phyloP scores from a whole-genome alignment of 2,329 filamentous ascomycete species.

The Pezicula neosporulosa region DNA sequence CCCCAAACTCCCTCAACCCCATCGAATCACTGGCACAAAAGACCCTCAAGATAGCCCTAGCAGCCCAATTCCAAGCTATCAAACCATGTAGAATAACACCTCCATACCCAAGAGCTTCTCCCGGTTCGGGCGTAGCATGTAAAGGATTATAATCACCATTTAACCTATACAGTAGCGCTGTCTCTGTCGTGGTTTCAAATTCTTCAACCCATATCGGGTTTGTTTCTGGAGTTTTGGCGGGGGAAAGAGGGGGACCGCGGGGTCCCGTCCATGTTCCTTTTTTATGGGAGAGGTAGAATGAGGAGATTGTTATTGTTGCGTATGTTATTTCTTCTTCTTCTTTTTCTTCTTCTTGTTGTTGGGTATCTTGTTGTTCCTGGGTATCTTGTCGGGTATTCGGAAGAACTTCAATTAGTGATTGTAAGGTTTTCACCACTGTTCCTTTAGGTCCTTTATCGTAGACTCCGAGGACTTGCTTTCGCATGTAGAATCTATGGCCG shows the following conservation, averaged over 20 bases:
- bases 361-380: too few relatives aligned
- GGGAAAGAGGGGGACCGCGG: too few relatives aligned
- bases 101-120: conserved; percentile 82
- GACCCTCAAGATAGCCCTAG: conserved; percentile 65
- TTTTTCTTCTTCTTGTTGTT: background rate
- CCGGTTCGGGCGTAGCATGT: conserved; percentile 79
- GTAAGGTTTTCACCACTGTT: background rate
- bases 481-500: background rate
- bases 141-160: conserved; percentile 93
- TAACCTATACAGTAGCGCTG: conserved; percentile 36
- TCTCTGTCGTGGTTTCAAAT: too few relatives aligned
- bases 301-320: background rate
- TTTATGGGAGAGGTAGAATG: background rate
- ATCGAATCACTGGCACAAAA: conserved; percentile 71
- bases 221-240: too few relatives aligned
- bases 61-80: conserved; percentile 77
- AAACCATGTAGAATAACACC: conserved; percentile 86
- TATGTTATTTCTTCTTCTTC: background rate
- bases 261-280: too few relatives aligned
- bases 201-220: too few relatives aligned
- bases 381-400: too few relatives aligned
- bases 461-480: background rate
- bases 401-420: background rate
- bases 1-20: conserved; percentile 82
- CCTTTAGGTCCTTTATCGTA: conserved; percentile 1